A percentile compares a stretch with the other conserved stretches of the same genome.
These are phyloP conservation scores for Kewa caespitosa DNA, from an alignment of 179 eudicot species.

Conservation along the genomic window DNA sequence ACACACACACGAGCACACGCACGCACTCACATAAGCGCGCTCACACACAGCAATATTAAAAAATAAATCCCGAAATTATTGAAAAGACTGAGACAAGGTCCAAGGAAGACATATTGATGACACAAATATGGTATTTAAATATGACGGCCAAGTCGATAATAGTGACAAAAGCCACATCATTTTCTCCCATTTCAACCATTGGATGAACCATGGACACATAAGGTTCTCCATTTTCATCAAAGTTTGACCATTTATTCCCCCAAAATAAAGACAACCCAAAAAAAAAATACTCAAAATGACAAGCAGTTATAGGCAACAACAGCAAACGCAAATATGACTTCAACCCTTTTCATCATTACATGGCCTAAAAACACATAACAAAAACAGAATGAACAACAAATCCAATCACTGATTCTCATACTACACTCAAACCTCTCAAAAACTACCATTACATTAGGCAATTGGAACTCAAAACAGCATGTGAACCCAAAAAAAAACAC, in stretches of 20 bases:
- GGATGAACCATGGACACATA: neutral
- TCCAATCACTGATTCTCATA: conserved; percentile 8
- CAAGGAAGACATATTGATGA: neutral
- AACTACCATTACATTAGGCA: conserved; percentile 1
- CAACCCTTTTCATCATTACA: no score
- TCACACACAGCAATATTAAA: neutral
- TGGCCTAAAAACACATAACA: no score
- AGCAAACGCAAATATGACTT: no score
- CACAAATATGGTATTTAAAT: no score
- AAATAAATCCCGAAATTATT: neutral
- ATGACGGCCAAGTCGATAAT: neutral
- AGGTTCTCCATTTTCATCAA: neutral
- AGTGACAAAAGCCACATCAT: neutral
- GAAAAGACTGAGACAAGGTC: neutral
- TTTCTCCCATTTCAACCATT: neutral
- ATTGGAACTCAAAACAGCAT: neutral
- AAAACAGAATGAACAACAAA: no score
- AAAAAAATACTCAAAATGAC: neutral
- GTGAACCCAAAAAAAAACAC: neutral
- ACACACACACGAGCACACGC: no score
- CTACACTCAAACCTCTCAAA: conserved; percentile 8
- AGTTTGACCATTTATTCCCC: neutral
- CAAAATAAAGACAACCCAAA: neutral
- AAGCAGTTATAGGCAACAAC: neutral
- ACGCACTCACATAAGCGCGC: no score